Evolutionary conservation across 1,284 basidiomycete species (phyloP).

Genomic region (Apiotrichum porosum): DNA sequence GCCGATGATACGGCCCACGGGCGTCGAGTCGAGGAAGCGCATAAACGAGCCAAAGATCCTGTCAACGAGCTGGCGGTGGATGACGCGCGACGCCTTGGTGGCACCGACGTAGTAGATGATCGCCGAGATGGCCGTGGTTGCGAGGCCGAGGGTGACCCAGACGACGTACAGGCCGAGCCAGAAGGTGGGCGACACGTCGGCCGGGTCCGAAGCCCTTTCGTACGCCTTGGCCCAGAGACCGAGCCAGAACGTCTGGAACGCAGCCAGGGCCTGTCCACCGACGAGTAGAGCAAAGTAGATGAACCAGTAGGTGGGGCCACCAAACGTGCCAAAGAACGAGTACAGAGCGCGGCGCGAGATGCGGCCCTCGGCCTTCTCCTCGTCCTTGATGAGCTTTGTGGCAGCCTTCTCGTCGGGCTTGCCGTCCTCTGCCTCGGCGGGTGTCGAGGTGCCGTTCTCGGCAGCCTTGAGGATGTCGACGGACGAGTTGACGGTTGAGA

Average conservation of each 20-base stretch:
- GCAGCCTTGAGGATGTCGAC: slow-evolving; percentile 17
- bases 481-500: slow-evolving; percentile 12
- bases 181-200: slow-evolving; percentile 40
- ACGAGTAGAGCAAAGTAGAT: slow-evolving; percentile 37
- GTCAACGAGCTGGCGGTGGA: slow-evolving; percentile 59
- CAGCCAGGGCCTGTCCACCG: slow-evolving; percentile 35
- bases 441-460: slow-evolving; percentile 23
- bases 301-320: slow-evolving; percentile 50
- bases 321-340: slow-evolving; percentile 46
- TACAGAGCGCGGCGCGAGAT: slow-evolving; percentile 51
- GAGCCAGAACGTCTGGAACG: slow-evolving; percentile 57
- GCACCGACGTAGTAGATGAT: slow-evolving; percentile 49
- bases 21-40: slow-evolving; percentile 59
- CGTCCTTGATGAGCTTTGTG: slow-evolving; percentile 54
- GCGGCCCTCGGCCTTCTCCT: slow-evolving; percentile 59
- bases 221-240: slow-evolving; percentile 61
- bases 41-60: slow-evolving; percentile 58
- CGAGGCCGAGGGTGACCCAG: slow-evolving; percentile 36
- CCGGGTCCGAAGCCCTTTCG: slow-evolving; percentile 40
- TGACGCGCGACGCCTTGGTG: slow-evolving; percentile 55
- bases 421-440: slow-evolving; percentile 30
- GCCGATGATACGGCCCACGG: slow-evolving; percentile 58
- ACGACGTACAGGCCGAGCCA: slow-evolving; percentile 54
- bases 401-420: slow-evolving; percentile 22
- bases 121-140: slow-evolving; percentile 39